A percentile compares a stretch with the other conserved stretches of the same genome.
Evolutionary conservation across 208 protist genomes (phyloP).

Genomic region (Crithidia acanthocephali): DNA sequence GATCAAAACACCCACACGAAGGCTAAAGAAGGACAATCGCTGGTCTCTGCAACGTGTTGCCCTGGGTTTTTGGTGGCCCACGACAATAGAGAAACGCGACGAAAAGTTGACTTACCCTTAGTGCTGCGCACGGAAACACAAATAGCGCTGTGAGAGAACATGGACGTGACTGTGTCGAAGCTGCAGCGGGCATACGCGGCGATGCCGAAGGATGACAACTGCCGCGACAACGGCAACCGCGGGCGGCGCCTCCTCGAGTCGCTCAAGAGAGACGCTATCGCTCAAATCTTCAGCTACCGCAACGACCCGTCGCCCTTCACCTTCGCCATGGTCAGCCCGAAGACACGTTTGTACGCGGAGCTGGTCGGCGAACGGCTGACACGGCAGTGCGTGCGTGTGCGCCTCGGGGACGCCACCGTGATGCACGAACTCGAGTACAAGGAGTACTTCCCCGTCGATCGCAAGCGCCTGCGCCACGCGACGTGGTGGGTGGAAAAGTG

Average conservation of each 20-base stretch:
- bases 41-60: no score
- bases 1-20: no score
- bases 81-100: no score
- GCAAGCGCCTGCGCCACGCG: neutral
- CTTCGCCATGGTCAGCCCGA: neutral
- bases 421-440: constrained; percentile 5
- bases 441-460: neutral
- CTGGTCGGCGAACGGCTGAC: neutral
- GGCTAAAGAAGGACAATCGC: no score
- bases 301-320: neutral
- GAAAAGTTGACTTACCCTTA: no score
- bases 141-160: no score
- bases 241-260: constrained; percentile 1
- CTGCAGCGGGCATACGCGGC: neutral
- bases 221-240: neutral
- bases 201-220: neutral
- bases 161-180: neutral
- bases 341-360: neutral
- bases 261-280: neutral
- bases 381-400: neutral
- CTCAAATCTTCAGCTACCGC: constrained; percentile 6
- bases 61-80: no score
- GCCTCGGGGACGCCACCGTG: constrained; percentile 2
- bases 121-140: no score
- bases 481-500: constrained; percentile 11